Conservation (phyloP, 2,329 filamentous ascomycete genomes). For the Paramyrothecium roridum region DNA sequence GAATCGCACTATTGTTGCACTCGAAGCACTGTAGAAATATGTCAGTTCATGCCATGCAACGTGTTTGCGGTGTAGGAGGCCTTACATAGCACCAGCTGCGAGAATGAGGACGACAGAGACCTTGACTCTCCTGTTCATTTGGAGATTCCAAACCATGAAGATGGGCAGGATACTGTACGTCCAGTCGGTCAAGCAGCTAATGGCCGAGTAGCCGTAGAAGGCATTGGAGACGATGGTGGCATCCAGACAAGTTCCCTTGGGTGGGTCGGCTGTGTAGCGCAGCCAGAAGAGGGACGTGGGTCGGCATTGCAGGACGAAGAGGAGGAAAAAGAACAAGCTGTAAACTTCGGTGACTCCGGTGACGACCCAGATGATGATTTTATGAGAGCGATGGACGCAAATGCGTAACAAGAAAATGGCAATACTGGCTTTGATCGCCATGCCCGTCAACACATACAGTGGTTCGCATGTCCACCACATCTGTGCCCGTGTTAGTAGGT, state of each 20-base stretch:
- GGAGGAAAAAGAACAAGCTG: slow-evolving; percentile 31
- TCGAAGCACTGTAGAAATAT: slow-evolving; percentile 26
- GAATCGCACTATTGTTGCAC: slow-evolving; percentile 40
- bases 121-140: slow-evolving; percentile 35
- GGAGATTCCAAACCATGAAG: slow-evolving; percentile 36
- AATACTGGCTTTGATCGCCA: slow-evolving; percentile 35
- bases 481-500: slow-evolving; percentile 9
- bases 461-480: slow-evolving; percentile 39
- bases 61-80: not conserved
- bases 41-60: slow-evolving; percentile 1
- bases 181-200: slow-evolving; percentile 37
- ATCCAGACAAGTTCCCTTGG: slow-evolving; percentile 28
- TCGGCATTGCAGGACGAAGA: slow-evolving; percentile 36
- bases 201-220: slow-evolving; percentile 33
- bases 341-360: slow-evolving; percentile 26
- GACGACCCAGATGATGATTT: slow-evolving; percentile 25
- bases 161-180: slow-evolving; percentile 34
- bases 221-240: slow-evolving; percentile 19
- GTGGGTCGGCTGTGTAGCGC: slow-evolving; percentile 14
- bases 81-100: slow-evolving; percentile 33
- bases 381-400: slow-evolving; percentile 21
- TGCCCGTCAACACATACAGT: slow-evolving; percentile 31
- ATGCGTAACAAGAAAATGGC: slow-evolving; percentile 35
- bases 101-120: slow-evolving; percentile 28
- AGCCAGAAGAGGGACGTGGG: slow-evolving; percentile 36